These are phyloP conservation scores for Arctium minus DNA, from an alignment of 129 eudicot species.

Conservation along the genomic window DNA sequence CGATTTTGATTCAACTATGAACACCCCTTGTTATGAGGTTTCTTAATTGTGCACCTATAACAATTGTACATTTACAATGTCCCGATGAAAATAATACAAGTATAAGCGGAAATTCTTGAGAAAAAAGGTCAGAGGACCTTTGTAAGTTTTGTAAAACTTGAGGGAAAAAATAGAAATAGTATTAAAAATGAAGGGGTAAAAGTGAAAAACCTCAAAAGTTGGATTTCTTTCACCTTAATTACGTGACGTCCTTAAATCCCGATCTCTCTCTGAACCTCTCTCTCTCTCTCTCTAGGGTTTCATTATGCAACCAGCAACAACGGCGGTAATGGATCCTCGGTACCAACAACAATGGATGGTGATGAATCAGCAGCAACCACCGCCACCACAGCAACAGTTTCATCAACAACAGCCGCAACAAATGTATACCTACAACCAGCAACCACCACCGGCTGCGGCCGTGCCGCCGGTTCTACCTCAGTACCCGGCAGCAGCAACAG, in stretches of 20 bases:
- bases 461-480: conserved; percentile 22
- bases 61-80: not conserved
- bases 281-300: not conserved
- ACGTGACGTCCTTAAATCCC: conserved; percentile 3
- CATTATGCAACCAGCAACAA: conserved; percentile 6
- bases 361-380: conserved; percentile 2
- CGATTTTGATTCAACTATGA: not conserved
- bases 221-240: not conserved
- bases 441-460: conserved; percentile 25
- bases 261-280: not conserved
- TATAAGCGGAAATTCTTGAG: not conserved
- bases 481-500: conserved; percentile 20
- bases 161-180: not conserved
- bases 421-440: conserved; percentile 42
- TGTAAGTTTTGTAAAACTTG: not conserved
- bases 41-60: not conserved
- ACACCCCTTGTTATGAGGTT: not conserved
- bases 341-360: conserved; percentile 2
- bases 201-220: not conserved
- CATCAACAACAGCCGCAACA: conserved; percentile 13
- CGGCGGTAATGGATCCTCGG: conserved; percentile 1
- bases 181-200: not conserved
- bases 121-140: not conserved
- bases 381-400: conserved; percentile 27
- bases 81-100: not conserved